Base-by-base conservation (phyloP, 768 basidiomycete genomes). In the Trametes gibbosa region DNA sequence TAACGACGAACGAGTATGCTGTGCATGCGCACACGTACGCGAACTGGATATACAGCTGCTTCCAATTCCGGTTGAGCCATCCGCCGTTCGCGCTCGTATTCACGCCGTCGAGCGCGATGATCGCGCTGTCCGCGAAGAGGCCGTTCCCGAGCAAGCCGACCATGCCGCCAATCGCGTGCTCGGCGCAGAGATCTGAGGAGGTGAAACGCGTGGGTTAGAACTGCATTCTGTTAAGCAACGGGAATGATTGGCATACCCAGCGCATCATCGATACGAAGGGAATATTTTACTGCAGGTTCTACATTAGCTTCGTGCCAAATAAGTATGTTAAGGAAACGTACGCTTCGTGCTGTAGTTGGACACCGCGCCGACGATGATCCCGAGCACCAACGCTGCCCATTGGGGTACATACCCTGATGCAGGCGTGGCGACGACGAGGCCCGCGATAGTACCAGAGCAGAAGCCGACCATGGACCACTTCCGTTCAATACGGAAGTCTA, bases 401-500 rank as follows among this genome's bases (percentile, higher is more conserved):
- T 88, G 79, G 29, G 84, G 84, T 37, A 96, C 77, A 72, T 75
- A 95, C 34, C 95, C 94, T 13, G 89, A 87, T 10, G 90, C 87
- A 10, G 95, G 94, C 14, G 75, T 94, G 14, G 84, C 86, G 19
- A 89, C 90, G 37, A 88, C 91, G 2, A 85, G 90, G 61, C 91
- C 84, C 32, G 93, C 90, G 19, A 79, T 92, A 61, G 84, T 88
- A 35, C 76, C 89, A 56, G 90, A 92, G 71, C 77, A 84, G 53
- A 90, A 91, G 72, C 93, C 84, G 79, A 90, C 83, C 32, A 93
- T 93, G 82, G 92, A 96, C 64, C 92, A 92, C 29, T 89, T 97
- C 72, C 96, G 95, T 74, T 92, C 84, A 1, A 47, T 53, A 4
- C 34, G 17, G 14, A 55, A 55, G 34, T 55, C 53, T 6, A 55